Evolutionary conservation across 202 grass and related monocot genomes (phyloP).

Genomic region (Carex sylvatica): DNA sequence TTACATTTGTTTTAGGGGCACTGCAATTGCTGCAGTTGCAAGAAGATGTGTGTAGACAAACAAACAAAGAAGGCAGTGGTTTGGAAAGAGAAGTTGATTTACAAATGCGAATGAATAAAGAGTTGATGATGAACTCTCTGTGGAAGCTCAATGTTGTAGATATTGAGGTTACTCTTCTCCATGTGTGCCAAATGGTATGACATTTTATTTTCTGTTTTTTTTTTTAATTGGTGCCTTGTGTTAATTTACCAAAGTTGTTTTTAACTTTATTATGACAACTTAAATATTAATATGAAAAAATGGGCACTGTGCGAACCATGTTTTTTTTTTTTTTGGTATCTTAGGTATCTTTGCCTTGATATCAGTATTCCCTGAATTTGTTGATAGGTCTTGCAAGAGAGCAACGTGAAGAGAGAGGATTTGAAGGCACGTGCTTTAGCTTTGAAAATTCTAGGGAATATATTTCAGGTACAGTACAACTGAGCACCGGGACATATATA

Average conservation of each 20-base stretch:
- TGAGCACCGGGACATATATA: not conserved
- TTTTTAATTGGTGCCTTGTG: conserved; percentile 14
- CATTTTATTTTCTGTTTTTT: not conserved
- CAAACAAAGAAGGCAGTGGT: conserved; percentile 49
- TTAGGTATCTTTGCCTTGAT: not conserved
- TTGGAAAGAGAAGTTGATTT: conserved; percentile 64
- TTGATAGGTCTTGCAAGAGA: conserved; percentile 75
- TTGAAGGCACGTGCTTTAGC: conserved; percentile 65
- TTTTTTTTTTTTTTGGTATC: not conserved
- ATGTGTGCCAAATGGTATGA: conserved; percentile 90
- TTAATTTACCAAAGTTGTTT: not conserved
- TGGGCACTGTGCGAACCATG: not conserved
- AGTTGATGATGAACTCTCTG: conserved; percentile 92
- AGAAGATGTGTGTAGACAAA: conserved; percentile 77
- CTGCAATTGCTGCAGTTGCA: conserved; percentile 88
- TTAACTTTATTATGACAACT: not conserved
- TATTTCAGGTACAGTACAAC: conserved; percentile 62
- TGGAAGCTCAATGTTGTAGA: conserved; percentile 97
- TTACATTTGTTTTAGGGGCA: conserved; percentile 56
- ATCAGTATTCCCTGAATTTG: not conserved
- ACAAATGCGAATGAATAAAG: conserved; percentile 92
- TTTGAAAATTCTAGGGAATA: conserved; percentile 86
- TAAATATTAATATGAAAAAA: not conserved
- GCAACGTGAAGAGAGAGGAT: conserved; percentile 90
- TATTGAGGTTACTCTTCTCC: conserved; percentile 89